These are phyloP conservation scores for Penicillium sp. DNA, from an alignment of 2,329 filamentous ascomycete genomes.

Conservation along the genomic window DNA sequence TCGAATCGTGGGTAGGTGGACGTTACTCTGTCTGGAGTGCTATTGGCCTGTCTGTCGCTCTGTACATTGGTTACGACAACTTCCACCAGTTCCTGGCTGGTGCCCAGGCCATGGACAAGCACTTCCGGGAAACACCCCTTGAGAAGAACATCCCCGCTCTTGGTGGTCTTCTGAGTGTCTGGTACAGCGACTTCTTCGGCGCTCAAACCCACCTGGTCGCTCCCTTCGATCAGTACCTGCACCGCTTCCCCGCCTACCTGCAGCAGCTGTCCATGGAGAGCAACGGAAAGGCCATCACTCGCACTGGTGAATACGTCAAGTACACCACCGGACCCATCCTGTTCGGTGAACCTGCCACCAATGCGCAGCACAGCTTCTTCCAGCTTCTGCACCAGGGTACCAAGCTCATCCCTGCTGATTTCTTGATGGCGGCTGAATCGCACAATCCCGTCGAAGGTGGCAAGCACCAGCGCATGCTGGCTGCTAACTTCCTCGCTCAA, in stretches of 20 bases:
- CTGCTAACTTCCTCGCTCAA: conserved; percentile 45
- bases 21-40: conserved; percentile 98
- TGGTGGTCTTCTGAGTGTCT: conserved; percentile 87
- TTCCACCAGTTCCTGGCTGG: conserved; percentile 92
- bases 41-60: conserved; percentile 84
- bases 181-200: conserved; percentile 98
- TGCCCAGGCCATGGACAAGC: conserved; percentile 95
- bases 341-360: conserved; percentile 96
- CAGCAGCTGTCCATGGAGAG: conserved; percentile 99
- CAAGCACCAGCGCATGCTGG: conserved; percentile 70
- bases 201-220: conserved; percentile 95
- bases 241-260: conserved; percentile 97
- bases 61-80: conserved; percentile 96
- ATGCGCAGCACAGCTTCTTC: conserved; percentile 99
- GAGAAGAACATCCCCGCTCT: conserved; percentile 91
- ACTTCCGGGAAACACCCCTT: conserved; percentile 84
- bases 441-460: conserved; percentile 92
- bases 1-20: conserved; percentile 96
- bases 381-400: conserved; percentile 98
- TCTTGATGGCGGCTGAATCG: conserved; percentile 89
- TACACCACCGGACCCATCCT: conserved; percentile 95
- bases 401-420: conserved; percentile 96
- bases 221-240: conserved; percentile 97
- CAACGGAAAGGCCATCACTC: conserved; percentile 94
- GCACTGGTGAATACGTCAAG: conserved; percentile 77